A percentile compares a stretch with the other conserved stretches of the same genome.
phyloP scores from a whole-genome alignment of 2,329 filamentous ascomycete genomes.

The Samsoniella hepiali region DNA sequence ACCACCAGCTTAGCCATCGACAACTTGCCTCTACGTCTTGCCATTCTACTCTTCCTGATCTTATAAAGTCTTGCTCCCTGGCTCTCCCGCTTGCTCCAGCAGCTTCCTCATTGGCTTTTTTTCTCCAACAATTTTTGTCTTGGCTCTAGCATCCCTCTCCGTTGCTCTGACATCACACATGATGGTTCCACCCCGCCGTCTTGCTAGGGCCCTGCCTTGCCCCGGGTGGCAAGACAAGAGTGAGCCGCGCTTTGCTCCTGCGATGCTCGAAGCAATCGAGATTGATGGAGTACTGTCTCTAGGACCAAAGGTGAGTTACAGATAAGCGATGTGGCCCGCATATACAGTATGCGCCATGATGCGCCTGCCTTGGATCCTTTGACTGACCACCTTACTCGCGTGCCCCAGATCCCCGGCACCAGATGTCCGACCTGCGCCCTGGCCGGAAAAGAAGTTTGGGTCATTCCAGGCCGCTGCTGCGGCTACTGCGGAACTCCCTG shows the following conservation, averaged over 20 bases:
- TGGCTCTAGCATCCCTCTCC: background rate
- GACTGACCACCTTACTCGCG: background rate
- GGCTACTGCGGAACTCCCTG: slow-evolving; percentile 49
- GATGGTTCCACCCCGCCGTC: slow-evolving; percentile 16
- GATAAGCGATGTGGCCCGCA: background rate
- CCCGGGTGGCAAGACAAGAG: background rate
- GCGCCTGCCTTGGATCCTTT: background rate
- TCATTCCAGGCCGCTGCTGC: slow-evolving; percentile 51
- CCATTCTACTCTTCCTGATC: background rate
- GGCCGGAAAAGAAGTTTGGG: slow-evolving; percentile 52
- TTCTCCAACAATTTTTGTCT: background rate
- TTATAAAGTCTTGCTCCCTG: background rate
- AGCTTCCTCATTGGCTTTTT: background rate
- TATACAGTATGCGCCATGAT: slow-evolving; percentile 3
- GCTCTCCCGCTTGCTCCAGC: background rate
- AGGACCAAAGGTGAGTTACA: slow-evolving; percentile 14
- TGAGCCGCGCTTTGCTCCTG: background rate
- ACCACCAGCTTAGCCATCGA: slow-evolving; percentile 6
- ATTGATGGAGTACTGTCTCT: slow-evolving; percentile 12
- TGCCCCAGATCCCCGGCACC: slow-evolving; percentile 44
- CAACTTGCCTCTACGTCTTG: slow-evolving; percentile 2
- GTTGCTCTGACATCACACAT: slow-evolving; percentile 4
- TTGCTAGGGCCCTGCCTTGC: background rate
- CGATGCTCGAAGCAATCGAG: background rate
- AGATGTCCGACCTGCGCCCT: slow-evolving; percentile 50